These are phyloP conservation scores for Gossypium laxum DNA, from an alignment of 441 rosid species.

Conservation along the genomic window DNA sequence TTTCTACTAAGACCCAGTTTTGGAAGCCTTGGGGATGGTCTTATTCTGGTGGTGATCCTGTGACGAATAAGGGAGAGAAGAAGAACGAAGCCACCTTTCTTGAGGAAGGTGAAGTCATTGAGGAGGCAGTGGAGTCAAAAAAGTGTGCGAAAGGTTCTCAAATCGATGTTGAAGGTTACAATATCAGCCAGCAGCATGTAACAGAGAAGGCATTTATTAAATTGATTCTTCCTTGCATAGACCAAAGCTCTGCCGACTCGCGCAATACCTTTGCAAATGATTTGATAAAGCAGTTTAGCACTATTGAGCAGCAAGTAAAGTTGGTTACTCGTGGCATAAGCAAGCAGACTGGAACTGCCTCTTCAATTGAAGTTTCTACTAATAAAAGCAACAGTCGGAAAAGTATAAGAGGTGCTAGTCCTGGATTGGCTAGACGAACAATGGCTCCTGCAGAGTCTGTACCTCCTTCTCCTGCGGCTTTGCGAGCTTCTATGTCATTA, in stretches of 20 bases:
- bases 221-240: constrained; percentile 92
- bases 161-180: constrained; percentile 38
- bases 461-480: constrained; percentile 68
- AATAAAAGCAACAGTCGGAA: constrained; percentile 67
- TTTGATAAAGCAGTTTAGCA: constrained; percentile 81
- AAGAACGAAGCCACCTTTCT: constrained; percentile 46
- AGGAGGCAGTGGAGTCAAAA: constrained; percentile 52
- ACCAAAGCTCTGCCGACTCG: constrained; percentile 87
- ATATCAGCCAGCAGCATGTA: constrained; percentile 38
- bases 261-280: constrained; percentile 79
- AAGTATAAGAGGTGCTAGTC: constrained; percentile 78
- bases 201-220: constrained; percentile 87
- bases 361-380: constrained; percentile 57
- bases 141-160: constrained; percentile 38
- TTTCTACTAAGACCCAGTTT: constrained; percentile 71
- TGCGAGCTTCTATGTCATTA: constrained; percentile 78
- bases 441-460: constrained; percentile 44
- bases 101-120: constrained; percentile 93
- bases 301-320: constrained; percentile 78
- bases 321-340: constrained; percentile 55
- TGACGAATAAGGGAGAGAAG: constrained; percentile 39
- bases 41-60: constrained; percentile 30
- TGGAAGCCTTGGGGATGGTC: constrained; percentile 99
- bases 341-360: constrained; percentile 56
- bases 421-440: constrained; percentile 65